Percentiles rank a stretch among this genome's conserved stretches.
Evolutionary conservation across 1,139 yeast species (phyloP).

Genomic region (Dujonia santamariae): DNA sequence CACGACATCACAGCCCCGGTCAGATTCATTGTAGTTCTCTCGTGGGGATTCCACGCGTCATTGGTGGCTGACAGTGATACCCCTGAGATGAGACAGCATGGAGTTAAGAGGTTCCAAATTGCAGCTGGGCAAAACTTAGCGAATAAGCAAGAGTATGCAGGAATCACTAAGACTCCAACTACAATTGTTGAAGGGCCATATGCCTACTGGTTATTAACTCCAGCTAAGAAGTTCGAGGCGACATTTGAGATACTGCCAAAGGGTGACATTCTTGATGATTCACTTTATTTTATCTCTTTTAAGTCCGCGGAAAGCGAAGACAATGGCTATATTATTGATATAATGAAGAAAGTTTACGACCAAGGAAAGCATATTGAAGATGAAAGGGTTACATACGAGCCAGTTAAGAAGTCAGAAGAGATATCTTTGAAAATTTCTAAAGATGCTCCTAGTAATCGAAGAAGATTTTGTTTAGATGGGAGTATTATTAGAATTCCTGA

Average conservation of each 20-base stretch:
- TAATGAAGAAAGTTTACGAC: slow-evolving; percentile 60
- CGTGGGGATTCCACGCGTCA: slow-evolving; percentile 87
- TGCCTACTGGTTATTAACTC: slow-evolving; percentile 66
- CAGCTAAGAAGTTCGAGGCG: slow-evolving; percentile 63
- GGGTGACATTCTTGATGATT: slow-evolving; percentile 50
- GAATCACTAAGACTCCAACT: slow-evolving; percentile 17
- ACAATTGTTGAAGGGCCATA: slow-evolving; percentile 36
- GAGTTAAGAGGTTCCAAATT: slow-evolving; percentile 61
- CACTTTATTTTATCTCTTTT: slow-evolving; percentile 56
- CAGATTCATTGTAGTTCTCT: slow-evolving; percentile 63
- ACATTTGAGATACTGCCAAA: slow-evolving; percentile 71
- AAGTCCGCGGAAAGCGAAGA: slow-evolving; percentile 31
- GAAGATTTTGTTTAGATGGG: slow-evolving; percentile 58
- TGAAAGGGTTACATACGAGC: slow-evolving; percentile 40
- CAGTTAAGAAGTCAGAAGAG: slow-evolving; percentile 22
- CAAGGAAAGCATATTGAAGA: slow-evolving; percentile 53
- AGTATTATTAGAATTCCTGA: slow-evolving; percentile 32
- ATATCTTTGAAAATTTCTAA: slow-evolving; percentile 24
- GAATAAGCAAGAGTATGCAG: slow-evolving; percentile 49
- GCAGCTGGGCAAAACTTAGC: slow-evolving; percentile 62
- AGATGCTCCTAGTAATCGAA: slow-evolving; percentile 16
- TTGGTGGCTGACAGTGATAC: slow-evolving; percentile 78
- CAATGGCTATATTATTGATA: slow-evolving; percentile 42
- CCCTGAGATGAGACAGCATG: slow-evolving; percentile 61
- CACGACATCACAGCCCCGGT: slow-evolving; percentile 21